phyloP scores from a whole-genome alignment of 805 yeast species.

The Saccharomycopsis fermentans region DNA sequence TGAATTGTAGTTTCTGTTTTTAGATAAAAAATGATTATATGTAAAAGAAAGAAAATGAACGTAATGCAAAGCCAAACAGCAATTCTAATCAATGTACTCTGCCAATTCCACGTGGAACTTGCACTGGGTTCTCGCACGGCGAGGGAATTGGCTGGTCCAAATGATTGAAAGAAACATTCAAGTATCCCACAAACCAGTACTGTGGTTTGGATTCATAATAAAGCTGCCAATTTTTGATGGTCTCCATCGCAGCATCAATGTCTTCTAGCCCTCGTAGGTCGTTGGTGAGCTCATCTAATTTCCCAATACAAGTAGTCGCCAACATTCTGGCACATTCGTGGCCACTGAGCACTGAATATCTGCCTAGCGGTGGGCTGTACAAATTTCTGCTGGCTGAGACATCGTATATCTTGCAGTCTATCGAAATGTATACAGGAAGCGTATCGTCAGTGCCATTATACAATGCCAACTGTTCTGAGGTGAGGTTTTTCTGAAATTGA shows the following conservation, averaged over 20 bases:
- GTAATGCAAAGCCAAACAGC: background rate
- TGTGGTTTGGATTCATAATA: constrained; percentile 6
- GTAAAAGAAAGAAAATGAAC: background rate
- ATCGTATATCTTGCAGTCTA: constrained; percentile 55
- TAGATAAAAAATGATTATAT: background rate
- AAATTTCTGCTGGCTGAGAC: constrained; percentile 40
- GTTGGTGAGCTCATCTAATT: constrained; percentile 46
- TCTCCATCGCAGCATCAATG: constrained; percentile 27
- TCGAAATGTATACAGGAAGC: constrained; percentile 47
- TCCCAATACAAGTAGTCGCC: constrained; percentile 57
- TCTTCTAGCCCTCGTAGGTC: constrained; percentile 54
- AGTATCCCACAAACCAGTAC: constrained; percentile 15
- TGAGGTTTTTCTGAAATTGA: constrained; percentile 23
- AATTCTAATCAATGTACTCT: background rate
- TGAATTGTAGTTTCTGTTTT: background rate
- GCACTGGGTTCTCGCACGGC: constrained; percentile 4
- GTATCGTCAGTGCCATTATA: constrained; percentile 40
- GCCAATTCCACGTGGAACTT: background rate
- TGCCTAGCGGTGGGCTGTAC: constrained; percentile 47
- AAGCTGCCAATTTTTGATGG: constrained; percentile 5
- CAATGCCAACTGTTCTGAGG: constrained; percentile 36
- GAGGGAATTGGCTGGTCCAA: background rate
- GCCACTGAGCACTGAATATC: constrained; percentile 51
- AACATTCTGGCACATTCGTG: constrained; percentile 59
- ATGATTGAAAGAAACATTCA: background rate